Percentiles rank a stretch among this genome's conserved stretches.
Evolutionary conservation across 306 rosid genomes (phyloP).

Genomic region (Cicer pinnatifidum): DNA sequence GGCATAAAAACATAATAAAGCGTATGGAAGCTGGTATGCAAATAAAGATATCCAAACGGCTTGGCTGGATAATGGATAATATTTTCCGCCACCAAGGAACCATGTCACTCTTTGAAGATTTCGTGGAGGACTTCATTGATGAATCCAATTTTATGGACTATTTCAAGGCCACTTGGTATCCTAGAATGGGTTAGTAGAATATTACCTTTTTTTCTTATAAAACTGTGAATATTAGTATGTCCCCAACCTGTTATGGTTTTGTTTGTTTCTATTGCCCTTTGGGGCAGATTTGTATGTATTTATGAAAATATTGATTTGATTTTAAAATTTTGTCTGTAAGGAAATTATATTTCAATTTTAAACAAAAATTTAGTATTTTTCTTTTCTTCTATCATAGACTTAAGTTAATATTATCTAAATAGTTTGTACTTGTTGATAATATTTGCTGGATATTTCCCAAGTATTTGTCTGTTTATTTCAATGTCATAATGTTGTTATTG

Average conservation of each 20-base stretch:
- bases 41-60: conserved; percentile 64
- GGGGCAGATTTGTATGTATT: background rate
- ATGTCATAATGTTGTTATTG: conserved; percentile 19
- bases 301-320: background rate
- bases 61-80: conserved; percentile 65
- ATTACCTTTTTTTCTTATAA: background rate
- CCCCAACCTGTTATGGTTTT: background rate
- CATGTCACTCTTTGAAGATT: conserved; percentile 64
- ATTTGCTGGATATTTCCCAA: conserved; percentile 9
- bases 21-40: conserved; percentile 60
- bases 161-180: conserved; percentile 86
- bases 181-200: conserved; percentile 72
- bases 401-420: conserved; percentile 13
- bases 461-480: conserved; percentile 33
- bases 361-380: background rate
- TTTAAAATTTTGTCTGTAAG: background rate
- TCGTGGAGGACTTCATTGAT: conserved; percentile 73
- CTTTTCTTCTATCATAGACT: background rate
- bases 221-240: conserved; percentile 9
- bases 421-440: background rate
- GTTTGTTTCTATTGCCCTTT: no score
- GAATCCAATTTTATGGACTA: conserved; percentile 77
- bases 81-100: conserved; percentile 63
- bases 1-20: conserved; percentile 81
- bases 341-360: background rate